These are phyloP conservation scores for Hirschfeldia incana DNA, from an alignment of 345 rosid species.

Conservation along the genomic window DNA sequence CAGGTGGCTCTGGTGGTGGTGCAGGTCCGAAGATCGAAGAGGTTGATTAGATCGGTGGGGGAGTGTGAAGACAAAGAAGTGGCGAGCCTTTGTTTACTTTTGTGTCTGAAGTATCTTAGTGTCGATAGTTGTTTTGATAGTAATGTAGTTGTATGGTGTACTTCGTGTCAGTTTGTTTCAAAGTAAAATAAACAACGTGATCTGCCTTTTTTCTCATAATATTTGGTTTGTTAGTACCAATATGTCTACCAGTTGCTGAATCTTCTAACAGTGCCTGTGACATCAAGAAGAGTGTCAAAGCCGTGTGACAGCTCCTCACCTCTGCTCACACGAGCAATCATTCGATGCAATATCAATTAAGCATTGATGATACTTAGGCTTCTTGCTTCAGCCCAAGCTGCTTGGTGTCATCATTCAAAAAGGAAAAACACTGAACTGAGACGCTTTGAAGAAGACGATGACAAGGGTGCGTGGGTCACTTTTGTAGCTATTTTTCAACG, in stretches of 20 bases:
- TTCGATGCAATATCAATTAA: background rate
- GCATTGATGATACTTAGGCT: background rate
- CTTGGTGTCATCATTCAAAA: background rate
- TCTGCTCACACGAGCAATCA: background rate
- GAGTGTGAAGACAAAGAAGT: background rate
- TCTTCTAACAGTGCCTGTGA: background rate
- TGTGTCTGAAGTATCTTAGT: background rate
- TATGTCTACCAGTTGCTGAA: background rate
- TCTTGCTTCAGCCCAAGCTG: background rate
- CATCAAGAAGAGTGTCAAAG: background rate
- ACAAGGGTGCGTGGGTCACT: background rate
- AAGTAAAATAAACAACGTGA: background rate
- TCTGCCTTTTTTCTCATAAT: background rate
- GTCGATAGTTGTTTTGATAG: background rate
- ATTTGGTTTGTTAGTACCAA: background rate
- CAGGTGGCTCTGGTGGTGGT: slow-evolving; percentile 11
- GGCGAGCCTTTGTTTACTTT: background rate
- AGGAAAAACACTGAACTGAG: background rate
- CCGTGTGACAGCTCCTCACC: background rate
- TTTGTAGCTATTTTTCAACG: background rate
- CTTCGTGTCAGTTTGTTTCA: background rate
- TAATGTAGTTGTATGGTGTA: background rate
- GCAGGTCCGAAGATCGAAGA: slow-evolving; percentile 59
- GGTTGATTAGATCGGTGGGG: slow-evolving; percentile 38
- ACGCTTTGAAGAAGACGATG: background rate